Conservation (phyloP, 1,139 yeast genomes). For the Taiozyma sp. region DNA sequence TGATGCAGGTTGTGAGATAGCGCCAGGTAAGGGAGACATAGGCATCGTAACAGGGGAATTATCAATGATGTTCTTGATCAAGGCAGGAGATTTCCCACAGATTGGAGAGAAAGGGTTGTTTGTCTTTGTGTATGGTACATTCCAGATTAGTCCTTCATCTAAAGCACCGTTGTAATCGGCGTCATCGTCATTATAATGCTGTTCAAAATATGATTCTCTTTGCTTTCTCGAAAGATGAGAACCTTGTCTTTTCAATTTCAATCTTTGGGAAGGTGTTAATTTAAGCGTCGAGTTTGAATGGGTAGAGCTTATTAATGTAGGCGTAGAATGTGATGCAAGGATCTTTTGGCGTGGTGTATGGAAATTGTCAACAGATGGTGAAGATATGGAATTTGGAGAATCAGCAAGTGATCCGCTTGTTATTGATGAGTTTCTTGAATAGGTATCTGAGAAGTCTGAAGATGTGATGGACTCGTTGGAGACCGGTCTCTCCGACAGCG, state of each 20-base stretch:
- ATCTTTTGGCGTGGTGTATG: neutral
- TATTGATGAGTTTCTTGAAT: conserved; percentile 23
- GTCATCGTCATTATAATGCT: conserved; percentile 27
- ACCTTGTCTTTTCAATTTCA: conserved; percentile 31
- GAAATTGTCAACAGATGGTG: neutral
- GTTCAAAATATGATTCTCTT: conserved; percentile 35
- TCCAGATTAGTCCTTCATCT: conserved; percentile 36
- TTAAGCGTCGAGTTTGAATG: conserved; percentile 13
- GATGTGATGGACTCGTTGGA: conserved; percentile 23
- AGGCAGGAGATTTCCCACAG: conserved; percentile 19
- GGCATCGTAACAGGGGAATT: conserved; percentile 26
- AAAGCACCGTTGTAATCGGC: conserved; percentile 14
- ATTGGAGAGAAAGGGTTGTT: conserved; percentile 19
- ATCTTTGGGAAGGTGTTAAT: conserved; percentile 35
- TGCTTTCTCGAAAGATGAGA: conserved; percentile 21
- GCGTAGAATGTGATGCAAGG: conserved; percentile 6
- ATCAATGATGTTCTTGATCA: conserved; percentile 19
- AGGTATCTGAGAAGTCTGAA: conserved; percentile 18
- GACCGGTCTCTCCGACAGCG: conserved; percentile 19
- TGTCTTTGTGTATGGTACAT: conserved; percentile 39
- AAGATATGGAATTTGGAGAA: conserved; percentile 6
- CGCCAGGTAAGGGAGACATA: conserved; percentile 34
- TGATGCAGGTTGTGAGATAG: conserved; percentile 7
- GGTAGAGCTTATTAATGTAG: neutral
- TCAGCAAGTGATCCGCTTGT: conserved; percentile 18